Base-by-base conservation (phyloP, 495 filamentous ascomycete genomes). In the Xylaria flabelliformis region DNA sequence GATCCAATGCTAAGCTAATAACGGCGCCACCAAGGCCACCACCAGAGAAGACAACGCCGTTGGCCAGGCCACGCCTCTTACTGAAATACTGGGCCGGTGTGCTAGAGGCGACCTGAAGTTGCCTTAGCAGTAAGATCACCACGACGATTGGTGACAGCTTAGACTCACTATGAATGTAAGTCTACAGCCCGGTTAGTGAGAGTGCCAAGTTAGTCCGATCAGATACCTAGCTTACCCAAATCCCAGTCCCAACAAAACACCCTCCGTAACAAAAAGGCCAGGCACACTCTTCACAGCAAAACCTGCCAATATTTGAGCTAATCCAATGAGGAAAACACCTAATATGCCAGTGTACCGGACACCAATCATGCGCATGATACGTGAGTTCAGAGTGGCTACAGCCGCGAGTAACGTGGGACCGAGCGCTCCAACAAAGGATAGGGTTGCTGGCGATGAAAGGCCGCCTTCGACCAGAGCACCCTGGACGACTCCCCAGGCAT, bases 401-500 rank as follows among this genome's bases (percentile, higher is more conserved):
- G 84, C 79, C 0, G 84, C 83, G 34, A 87, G 84, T 66, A 83
- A 83, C 0, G 86, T 84, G 17, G 83, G 75, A 41, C 79, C 80
- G 5, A 89, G 74, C 3, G 86, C 86, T 0, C 88, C 88, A 6
- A 90, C 87, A 69, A 90, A 90, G 1, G 87, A 83, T 34, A 91
- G 73, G 2, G 85, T 87, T 0, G 83, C 83, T 0, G 86, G 81
- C 1, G 84, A 83, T 24, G 83, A 82, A 0, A 86, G 78, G 1
- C 80, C 81, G 5, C 82, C 74, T 44, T 85, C 73, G 7, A 89
- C 83, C 6, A 90, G 80, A 0, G 84, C 88, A 0, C 83, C 82
- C 73, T 90, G 88, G 46, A 90, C 77, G 0, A 91, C 80, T 17
- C 89, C 89, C 88, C 88, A 91, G 65, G 81, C 82, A 71, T 87